A percentile compares a stretch with the other conserved stretches of the same genome.
Conservation (phyloP, 257 asterid species). For the Paraleonurus japonicus region DNA sequence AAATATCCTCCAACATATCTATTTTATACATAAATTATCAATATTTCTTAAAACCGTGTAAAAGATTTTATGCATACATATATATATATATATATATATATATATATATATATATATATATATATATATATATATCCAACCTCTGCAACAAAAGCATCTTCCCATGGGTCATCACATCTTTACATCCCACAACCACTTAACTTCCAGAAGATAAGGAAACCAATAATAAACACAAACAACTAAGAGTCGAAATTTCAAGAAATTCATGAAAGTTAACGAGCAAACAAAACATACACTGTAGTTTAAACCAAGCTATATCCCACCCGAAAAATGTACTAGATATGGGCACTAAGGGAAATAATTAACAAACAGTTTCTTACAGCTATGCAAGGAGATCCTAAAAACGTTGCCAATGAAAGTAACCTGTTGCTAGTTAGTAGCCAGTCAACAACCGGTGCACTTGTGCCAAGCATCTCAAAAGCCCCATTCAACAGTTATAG, state of each 20-base stretch:
- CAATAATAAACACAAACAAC: slow-evolving; percentile 22
- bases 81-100: too few species aligned
- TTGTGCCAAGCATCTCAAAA: slow-evolving; percentile 22
- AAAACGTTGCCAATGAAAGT: slow-evolving; percentile 29
- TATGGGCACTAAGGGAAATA: slow-evolving; percentile 42
- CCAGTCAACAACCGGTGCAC: slow-evolving; percentile 29
- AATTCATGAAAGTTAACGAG: slow-evolving; percentile 18
- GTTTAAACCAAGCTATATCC: slow-evolving; percentile 36
- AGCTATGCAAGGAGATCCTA: slow-evolving; percentile 46
- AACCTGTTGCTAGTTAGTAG: slow-evolving; percentile 34
- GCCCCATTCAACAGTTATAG: slow-evolving; percentile 20
- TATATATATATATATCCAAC: too few species aligned
- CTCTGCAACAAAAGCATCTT: not conserved
- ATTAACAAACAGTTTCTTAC: slow-evolving; percentile 43
- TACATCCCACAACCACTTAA: slow-evolving; percentile 6
- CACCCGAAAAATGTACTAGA: slow-evolving; percentile 38
- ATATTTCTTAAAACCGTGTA: too few species aligned
- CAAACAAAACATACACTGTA: slow-evolving; percentile 24
- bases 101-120: too few species aligned
- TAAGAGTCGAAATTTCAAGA: slow-evolving; percentile 21
- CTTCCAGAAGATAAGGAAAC: slow-evolving; percentile 11
- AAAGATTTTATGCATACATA: too few species aligned
- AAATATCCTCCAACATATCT: too few species aligned
- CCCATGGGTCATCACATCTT: not conserved
- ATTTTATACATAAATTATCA: too few species aligned